Base-by-base conservation (phyloP, 768 basidiomycete genomes). In the Rhodocollybia butyracea region DNA sequence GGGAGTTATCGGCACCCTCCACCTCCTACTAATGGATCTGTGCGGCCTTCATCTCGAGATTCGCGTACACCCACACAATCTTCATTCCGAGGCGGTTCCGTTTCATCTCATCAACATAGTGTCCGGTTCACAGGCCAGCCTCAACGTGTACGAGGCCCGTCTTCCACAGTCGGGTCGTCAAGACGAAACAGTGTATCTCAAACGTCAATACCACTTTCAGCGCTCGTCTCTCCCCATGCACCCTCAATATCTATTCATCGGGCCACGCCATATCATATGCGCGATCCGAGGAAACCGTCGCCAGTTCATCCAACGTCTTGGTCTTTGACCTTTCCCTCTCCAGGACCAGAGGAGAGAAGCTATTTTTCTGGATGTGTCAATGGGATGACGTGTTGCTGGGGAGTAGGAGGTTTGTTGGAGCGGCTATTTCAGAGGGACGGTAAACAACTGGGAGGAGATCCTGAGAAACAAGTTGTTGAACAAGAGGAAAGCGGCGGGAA, bases 271-370 rank as follows among this genome's bases (percentile, higher is more conserved):
- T 81, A 77, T 52, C 80, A 81, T 55, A 82, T 81, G 80, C 76
- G 79, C 39, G 79, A 82, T 61, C 80, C 78, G 2, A 73, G 73
- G 6, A 73, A 64, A 32, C 78, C 78, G 1, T 72, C 76, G 0
- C 70, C 65, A 13, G 43, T 54, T 5, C 53, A 46, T 12, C 21
- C 41, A 3, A 54, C 53, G 6, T 46, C 53, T 40, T 54, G 53
- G 53, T 36, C 39, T 2, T 22, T 54, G 32, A 19, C 53, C 21
- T 38, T 54, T 10, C 53, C 53, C 4, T 50, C 48, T 50, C 21
- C 34, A 8, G 48, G 48, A 12, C 32, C 48, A 13, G 19, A 50
- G 15, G 53, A 54, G 43, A 46, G 53, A 46, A 26, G 43, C 32
- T 46, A 26, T 29, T 30, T 40, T 11, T 24, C 40, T 15, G 48